Evolutionary conservation across 108 stramenopile genomes (phyloP), one percentile per base, ranked within the genome.

Genomic region (Cyclotella distinguenda): DNA sequence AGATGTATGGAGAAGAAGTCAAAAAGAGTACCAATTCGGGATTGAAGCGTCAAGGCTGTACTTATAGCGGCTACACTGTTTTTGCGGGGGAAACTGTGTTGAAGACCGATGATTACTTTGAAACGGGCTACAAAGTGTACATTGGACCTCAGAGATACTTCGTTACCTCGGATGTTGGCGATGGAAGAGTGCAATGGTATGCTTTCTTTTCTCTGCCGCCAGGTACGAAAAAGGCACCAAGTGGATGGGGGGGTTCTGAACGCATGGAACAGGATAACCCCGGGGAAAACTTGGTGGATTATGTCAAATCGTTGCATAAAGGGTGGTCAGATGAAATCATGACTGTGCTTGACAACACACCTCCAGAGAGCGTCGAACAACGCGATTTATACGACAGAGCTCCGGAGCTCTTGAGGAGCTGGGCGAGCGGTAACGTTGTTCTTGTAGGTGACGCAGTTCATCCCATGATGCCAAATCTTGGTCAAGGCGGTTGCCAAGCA

Each of bases 401-500:
- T n/a, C 96, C 97, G 0, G 91, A 93, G 79, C 72, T 96, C 23
- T 65, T 93, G 39, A 71, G 95, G 25, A 84, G 87, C 60, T 98
- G 97, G 97, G 90, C 95, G 0, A 82, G 96, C 45, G 97, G 97
- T 4, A 91, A 93, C 60, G 94, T 96, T 30, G 94, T 94, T 18
- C 79, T 96, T 26, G 84, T 96, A 53, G 97, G 97, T 12, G 97
- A 98, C 78, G 94, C 96, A 8, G 86, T 89, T 46, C 90, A 92
- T 60, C 92, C 97, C 36, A 98, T 98, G 97, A 98, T 98, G 97
- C 97, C 97, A 5, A 98, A 98, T 70, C 81, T 98, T 21, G 97
- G 97, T 11, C 90, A 91, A 67, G 97, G 97, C 32, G 97, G 96
- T 43, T 96, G 97, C 65, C 96, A 97, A 77, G 95, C 96, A 12